Evolutionary conservation across 768 basidiomycete genomes (phyloP), one percentile per base, ranked within the genome.

Genomic region (Gymnopilus dilepis): DNA sequence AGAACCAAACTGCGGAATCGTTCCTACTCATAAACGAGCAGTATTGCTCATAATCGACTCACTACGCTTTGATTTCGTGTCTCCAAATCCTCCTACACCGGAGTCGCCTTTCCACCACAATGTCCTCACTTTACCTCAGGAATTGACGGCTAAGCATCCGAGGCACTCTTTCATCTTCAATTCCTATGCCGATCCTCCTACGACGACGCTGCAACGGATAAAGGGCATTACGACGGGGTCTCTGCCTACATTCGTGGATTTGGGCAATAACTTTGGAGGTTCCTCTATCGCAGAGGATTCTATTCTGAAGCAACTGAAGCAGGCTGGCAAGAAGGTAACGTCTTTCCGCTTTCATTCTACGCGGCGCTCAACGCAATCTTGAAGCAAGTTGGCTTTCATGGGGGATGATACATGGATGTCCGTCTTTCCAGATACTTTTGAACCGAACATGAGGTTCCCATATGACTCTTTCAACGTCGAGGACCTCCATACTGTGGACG

Each of bases 381-480:
- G 59, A 75, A 68, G 70, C 70, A 78, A 91, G 84, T 76, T 93
- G 54, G 93, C 91, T 1, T 91, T 98, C 72, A 94, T 94, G 88
- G 97, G 97, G 0, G 97, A 99, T 69, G 95, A 99, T 73, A 99
- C 97, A 0, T 99, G 97, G 97, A 85, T 91, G 74, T 84, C 88
- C 1, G 84, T 96, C 12, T 99, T 95, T 70, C 94, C 96, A 0
- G 77, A 84, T 55, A 77, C 86, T 4, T 95, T 98, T 66, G 79
- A 83, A 28, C 73, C 78, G 13, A 88, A 92, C 68, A 86, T 91
- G 80, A 82, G 90, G 0, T 90, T 86, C 70, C 90, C 96, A 0
- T 99, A 87, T 71, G 96, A 97, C 74, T 97, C 95, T 0, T 99
- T 99, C 82, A 95, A 99, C 73, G 97, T 99, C 61, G 97, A 99